Evolutionary conservation across 257 asterid genomes (phyloP), one percentile per base, ranked within the genome.

Genomic region (Solanum pennellii): DNA sequence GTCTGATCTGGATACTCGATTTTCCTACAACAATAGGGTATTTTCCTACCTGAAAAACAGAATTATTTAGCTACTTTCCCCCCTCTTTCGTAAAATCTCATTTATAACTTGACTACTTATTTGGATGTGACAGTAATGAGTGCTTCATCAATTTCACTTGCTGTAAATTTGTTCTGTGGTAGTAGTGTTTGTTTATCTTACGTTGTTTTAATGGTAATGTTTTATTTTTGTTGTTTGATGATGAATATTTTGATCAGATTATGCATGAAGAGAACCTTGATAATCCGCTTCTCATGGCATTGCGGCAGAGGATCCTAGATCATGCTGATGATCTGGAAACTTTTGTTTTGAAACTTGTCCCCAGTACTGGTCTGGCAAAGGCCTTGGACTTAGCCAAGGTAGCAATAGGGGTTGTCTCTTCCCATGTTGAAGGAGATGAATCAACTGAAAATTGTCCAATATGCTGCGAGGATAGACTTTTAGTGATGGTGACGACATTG

Each of bases 391-490:
- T 97, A 83, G 99, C 99, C 83, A 96, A 88, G 90, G 98, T 96
- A 68, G 99, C 98, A 41, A 91, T 95, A 45, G 99, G 99, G 83
- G 87, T 97, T 86, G 94, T 95, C 88, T 91, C 97, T 9, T 85
- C 87, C 84, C 93, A 93, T 62, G 41, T 69, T 0, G 87, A 89
- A 62, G 96, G 91, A 62, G 92, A 90, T 16, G 88, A 91, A 84
- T 84, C 85, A 45, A 87, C 90, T 3, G 94, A 92, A 89, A 90
- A 56, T 86, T 97, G 99, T 89, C 92, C 99, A 49, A 97, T 96
- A 88, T 97, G 99, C 86, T 91, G 95, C 5, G 94, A 95, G 83
- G 98, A 96, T 90, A 97, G 91, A 93, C 96, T 92, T 44, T 88
- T 94, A 9, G 88, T 93, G 9, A 94, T 96, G 98, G 93, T 93